Conservation (phyloP, 202 grass and related monocot species). For the Setaria italica region DNA sequence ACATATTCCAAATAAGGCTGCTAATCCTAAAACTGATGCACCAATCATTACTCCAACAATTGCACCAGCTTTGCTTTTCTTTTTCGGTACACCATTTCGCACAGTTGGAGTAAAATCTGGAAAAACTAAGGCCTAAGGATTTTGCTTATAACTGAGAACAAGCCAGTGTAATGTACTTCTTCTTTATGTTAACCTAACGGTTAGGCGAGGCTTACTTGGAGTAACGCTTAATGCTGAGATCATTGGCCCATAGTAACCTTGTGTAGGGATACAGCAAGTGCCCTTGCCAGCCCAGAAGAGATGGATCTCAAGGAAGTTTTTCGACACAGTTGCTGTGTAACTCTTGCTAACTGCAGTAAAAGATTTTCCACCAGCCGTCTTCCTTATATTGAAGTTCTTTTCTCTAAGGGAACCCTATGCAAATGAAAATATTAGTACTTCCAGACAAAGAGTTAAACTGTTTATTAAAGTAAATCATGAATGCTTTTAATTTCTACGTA, state of each 20-base stretch:
- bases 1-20: conserved; percentile 42
- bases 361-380: conserved; percentile 28
- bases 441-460: neutral
- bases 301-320: conserved; percentile 91
- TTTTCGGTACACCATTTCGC: conserved; percentile 47
- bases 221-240: conserved; percentile 26
- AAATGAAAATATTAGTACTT: conserved; percentile 9
- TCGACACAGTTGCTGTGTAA: conserved; percentile 28
- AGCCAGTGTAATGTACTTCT: neutral
- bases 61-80: conserved; percentile 47
- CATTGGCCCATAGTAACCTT: conserved; percentile 72
- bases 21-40: conserved; percentile 41
- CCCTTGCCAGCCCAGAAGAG: conserved; percentile 97
- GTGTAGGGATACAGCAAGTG: conserved; percentile 67
- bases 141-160: neutral
- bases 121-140: neutral
- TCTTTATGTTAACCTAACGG: neutral
- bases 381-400: conserved; percentile 39
- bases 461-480: neutral
- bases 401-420: conserved; percentile 31
- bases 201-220: conserved; percentile 13
- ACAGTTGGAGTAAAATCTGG: conserved; percentile 73
- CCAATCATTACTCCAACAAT: conserved; percentile 58
- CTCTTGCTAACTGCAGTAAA: conserved; percentile 30
- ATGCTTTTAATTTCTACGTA: neutral